Evolutionary conservation across 2,329 filamentous ascomycete species (phyloP), one percentile per base, ranked within the genome.

Genomic region (Colletotrichum theobromicola): DNA sequence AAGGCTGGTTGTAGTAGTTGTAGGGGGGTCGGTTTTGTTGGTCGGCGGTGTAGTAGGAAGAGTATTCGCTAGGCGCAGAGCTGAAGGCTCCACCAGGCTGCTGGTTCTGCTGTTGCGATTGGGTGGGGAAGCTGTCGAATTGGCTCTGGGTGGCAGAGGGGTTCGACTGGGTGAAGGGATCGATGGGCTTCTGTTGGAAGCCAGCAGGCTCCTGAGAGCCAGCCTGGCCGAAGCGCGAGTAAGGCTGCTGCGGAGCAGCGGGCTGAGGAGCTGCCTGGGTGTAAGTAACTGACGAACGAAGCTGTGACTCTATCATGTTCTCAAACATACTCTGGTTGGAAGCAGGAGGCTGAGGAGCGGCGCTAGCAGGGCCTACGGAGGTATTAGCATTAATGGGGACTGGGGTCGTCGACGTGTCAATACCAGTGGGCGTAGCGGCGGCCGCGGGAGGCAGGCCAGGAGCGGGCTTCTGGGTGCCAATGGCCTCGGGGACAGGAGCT

Each of bases 31-130:
- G 93, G 78, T 91, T 88, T 78, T 91, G 92, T 78, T 88, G 92
- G 77, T 95, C 95, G 42, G 93, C 90, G 5, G 94, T 94, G 83
- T 98, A 97, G 86, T 97, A 98, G 7, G 93, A 93, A 24, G 94
- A 93, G 84, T 95, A 98, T 77, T 98, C 95, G 82, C 88, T 91
- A 16, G 93, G 93, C 24, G 93, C 93, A 67, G 94, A 94, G 79
- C 92, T 94, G 84, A 94, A 94, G 35, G 90, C 90, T 63, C 89
- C 93, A 79, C 89, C 91, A 76, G 90, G 90, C 78, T 91, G 90
- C 70, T 90, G 89, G 57, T 83, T 85, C 77, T 88, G 87, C 37
- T 90, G 88, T 75, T 87, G 87, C 9, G 91, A 87, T 77, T 91
- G 65, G n/a, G 65, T 32, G 65, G 88, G 85, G 83, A 90, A 90